Percentiles rank a stretch among this genome's conserved stretches.
Evolutionary conservation across 148 eudicot species (phyloP).

Genomic region (Euryodendron excelsum): DNA sequence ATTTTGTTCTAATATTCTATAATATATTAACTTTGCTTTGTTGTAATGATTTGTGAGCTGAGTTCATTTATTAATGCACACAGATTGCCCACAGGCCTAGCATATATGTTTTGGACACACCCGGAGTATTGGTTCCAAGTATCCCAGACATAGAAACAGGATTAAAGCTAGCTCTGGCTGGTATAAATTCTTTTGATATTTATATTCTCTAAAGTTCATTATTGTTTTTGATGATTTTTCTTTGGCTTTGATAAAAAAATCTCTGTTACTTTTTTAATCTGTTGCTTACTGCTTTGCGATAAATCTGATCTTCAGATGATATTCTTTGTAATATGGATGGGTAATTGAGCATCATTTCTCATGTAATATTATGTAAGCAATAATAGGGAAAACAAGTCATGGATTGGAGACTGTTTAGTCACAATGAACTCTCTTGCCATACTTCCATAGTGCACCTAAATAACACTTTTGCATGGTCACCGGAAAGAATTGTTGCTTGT

Average conservation of each 20-base stretch:
- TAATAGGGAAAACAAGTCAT: no score
- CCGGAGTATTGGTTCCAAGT: slow-evolving; percentile 93
- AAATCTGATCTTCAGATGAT: no score
- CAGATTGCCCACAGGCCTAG: slow-evolving; percentile 97
- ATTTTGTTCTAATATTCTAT: not conserved
- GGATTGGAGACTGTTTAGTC: not conserved
- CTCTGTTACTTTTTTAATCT: not conserved
- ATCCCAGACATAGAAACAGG: slow-evolving; percentile 93
- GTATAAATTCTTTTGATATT: slow-evolving; percentile 31
- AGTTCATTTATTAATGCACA: slow-evolving; percentile 15
- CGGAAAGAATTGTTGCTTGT: not conserved
- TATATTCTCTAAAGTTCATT: not conserved
- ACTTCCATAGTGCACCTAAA: not conserved
- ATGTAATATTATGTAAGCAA: no score
- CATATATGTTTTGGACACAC: slow-evolving; percentile 94
- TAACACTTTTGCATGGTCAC: not conserved
- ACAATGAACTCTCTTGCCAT: not conserved
- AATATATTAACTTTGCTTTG: not conserved
- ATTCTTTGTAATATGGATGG: no score
- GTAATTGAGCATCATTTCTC: no score
- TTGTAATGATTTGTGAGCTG: not conserved
- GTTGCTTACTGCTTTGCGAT: not conserved
- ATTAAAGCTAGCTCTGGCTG: slow-evolving; percentile 83
- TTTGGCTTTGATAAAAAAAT: no score
- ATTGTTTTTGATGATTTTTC: no score